Evolutionary conservation across 2,329 filamentous ascomycete genomes (phyloP), one percentile per base, ranked within the genome.

Genomic region (Diaporthe citriasiana): DNA sequence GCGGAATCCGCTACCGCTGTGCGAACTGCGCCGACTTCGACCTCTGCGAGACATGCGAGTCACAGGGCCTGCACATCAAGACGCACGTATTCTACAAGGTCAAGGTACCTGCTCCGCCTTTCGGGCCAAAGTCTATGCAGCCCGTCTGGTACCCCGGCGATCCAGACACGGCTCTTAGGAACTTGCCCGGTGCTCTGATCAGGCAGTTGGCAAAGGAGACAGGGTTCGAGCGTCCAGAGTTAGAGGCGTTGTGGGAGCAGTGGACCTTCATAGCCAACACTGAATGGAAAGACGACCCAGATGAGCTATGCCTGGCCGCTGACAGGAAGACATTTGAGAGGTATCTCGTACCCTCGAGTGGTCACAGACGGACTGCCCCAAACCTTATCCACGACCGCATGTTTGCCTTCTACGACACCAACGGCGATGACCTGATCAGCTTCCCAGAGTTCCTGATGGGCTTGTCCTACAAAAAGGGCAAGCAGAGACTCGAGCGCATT

Each of bases 71-170:
- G 2, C 96, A 98, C 81, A 91, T 90, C 79, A 97, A 96, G 82
- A 98, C 95, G 1, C 97, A 99, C 83, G 90, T 98, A 59, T 98
- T 99, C 84, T 97, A 97, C 88, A 98, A 98, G 83, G 94, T 99
- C 80, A 93, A 93, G 72, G 93, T 98, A 15, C 97, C 97, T 1
- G 93, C 95, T 0, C 95, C 95, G 0, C 93, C 95, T 40, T 92
- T 98, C 73, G 93, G 93, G 4, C 92, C 94, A 2, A 91, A 94
- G 69, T 93, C 96, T 81, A 93, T 93, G 79, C 93, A 95, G 78
- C 92, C 93, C 9, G 91, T 95, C 1, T 97, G 93, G 91, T 98
- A 98, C 81, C 94, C 95, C 1, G 95, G 95, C 56, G 94, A 97
- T 79, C 95, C 95, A 13, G 90, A 93, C 76, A 90, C 90, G 76